These are phyloP conservation scores for Isatis tinctoria DNA, from an alignment of 345 rosid genomes.

Conservation along the genomic window DNA sequence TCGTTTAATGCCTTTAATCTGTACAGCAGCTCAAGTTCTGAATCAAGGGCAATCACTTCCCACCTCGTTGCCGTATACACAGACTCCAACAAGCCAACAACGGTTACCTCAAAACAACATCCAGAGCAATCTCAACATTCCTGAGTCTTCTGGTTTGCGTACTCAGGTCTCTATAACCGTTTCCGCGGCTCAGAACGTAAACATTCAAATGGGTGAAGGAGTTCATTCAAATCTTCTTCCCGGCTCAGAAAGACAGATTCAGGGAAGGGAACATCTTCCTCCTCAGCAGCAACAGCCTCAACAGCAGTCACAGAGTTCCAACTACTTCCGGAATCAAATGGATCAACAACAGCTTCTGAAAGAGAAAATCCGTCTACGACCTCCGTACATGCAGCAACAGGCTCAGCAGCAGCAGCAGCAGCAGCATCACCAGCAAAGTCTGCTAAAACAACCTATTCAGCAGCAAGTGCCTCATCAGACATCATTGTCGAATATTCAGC, in stretches of 20 bases:
- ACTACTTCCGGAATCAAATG: conserved; percentile 39
- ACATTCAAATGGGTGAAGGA: conserved; percentile 55
- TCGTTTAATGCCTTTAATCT: neutral
- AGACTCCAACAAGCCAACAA: conserved; percentile 53
- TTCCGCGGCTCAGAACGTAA: conserved; percentile 48
- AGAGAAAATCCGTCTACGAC: conserved; percentile 22
- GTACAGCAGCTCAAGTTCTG: conserved; percentile 35
- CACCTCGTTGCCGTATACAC: conserved; percentile 34
- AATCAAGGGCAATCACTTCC: conserved; percentile 45
- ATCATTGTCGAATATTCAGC: conserved; percentile 51
- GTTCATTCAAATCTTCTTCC: conserved; percentile 43
- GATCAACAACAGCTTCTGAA: conserved; percentile 47
- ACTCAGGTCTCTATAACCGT: conserved; percentile 38
- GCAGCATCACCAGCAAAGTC: conserved; percentile 45
- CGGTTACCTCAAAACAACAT: conserved; percentile 36
- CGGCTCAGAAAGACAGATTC: conserved; percentile 56
- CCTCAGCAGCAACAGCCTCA: conserved; percentile 50
- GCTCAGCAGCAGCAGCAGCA: conserved; percentile 24
- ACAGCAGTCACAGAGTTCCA: conserved; percentile 46
- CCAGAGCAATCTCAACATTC: conserved; percentile 39
- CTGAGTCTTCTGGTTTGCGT: conserved; percentile 47
- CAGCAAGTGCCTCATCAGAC: conserved; percentile 63
- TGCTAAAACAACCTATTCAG: conserved; percentile 41
- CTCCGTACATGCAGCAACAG: conserved; percentile 48
- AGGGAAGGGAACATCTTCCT: conserved; percentile 51